Evolutionary conservation across 371 early-diverging fungal species (phyloP).

Genomic region (Lichtheimia corymbifera): DNA sequence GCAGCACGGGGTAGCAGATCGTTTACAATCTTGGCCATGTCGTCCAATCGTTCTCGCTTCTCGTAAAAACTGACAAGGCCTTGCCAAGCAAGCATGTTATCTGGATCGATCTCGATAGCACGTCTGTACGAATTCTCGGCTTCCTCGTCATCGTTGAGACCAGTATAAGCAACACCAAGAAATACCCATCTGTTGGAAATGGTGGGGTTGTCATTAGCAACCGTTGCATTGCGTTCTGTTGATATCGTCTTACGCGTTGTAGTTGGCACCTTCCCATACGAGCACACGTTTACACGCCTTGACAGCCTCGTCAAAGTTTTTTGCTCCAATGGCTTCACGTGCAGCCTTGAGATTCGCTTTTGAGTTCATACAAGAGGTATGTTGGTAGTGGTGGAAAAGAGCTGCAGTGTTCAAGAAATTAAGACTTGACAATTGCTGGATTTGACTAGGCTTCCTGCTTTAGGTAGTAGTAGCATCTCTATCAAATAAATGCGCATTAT

Average conservation of each 20-base stretch:
- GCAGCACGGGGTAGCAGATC: constrained; percentile 32
- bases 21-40: constrained; percentile 46
- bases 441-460: too few species aligned
- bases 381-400: too few species aligned
- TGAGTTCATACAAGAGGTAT: constrained; percentile 26
- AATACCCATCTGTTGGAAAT: constrained; percentile 61
- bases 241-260: constrained; percentile 67
- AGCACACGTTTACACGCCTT: constrained; percentile 71
- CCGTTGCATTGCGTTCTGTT: neutral
- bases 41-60: constrained; percentile 44
- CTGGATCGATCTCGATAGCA: constrained; percentile 65
- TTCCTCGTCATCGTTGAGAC: constrained; percentile 64
- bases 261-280: constrained; percentile 73
- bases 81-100: constrained; percentile 77
- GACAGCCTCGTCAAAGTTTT: constrained; percentile 75
- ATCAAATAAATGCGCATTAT: too few species aligned
- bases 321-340: constrained; percentile 70
- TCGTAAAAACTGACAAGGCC: constrained; percentile 68
- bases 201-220: neutral
- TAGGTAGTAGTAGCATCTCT: too few species aligned
- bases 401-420: too few species aligned
- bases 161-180: constrained; percentile 76
- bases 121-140: constrained; percentile 68
- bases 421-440: too few species aligned
- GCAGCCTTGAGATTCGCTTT: constrained; percentile 79